Conservation (phyloP, 2,329 filamentous ascomycete species). For the Teratosphaeria viscida region DNA sequence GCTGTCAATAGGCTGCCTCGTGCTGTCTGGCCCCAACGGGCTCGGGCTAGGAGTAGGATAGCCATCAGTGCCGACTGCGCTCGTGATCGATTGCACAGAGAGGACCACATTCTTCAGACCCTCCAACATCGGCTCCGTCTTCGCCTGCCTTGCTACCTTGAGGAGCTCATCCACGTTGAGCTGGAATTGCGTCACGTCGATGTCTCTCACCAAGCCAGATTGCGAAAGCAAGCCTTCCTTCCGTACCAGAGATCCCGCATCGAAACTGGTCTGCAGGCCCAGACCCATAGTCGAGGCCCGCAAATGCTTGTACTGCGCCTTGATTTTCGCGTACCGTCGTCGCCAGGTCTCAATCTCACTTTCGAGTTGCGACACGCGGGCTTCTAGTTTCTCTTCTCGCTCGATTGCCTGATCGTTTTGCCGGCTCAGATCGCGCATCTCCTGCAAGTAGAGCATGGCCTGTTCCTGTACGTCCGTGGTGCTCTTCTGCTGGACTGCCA, state of each 20-base stretch:
- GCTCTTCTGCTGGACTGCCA: conserved; percentile 69
- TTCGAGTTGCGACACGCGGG: conserved; percentile 66
- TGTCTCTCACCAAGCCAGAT: conserved; percentile 73
- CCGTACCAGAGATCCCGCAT: conserved; percentile 56
- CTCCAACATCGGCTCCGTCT: conserved; percentile 65
- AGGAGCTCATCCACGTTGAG: conserved; percentile 87
- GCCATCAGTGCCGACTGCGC: conserved; percentile 51
- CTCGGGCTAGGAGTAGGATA: conserved; percentile 23
- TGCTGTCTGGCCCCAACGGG: conserved; percentile 17
- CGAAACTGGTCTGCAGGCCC: conserved; percentile 41
- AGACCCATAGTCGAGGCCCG: conserved; percentile 72
- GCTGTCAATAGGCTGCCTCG: conserved; percentile 22
- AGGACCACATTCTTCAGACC: conserved; percentile 80
- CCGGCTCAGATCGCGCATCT: conserved; percentile 80
- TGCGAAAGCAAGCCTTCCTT: conserved; percentile 49
- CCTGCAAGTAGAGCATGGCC: conserved; percentile 69
- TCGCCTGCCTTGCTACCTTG: conserved; percentile 61
- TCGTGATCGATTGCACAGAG: conserved; percentile 72
- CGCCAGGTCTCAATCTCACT: conserved; percentile 83
- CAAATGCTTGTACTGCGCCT: conserved; percentile 74
- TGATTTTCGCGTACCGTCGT: conserved; percentile 74
- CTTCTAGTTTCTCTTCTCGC: conserved; percentile 67
- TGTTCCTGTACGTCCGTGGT: conserved; percentile 81
- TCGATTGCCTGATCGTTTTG: conserved; percentile 71
- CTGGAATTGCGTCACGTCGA: conserved; percentile 92